Conservation (phyloP, 352 stramenopile genomes). For the Phytopythium ostracodes region DNA sequence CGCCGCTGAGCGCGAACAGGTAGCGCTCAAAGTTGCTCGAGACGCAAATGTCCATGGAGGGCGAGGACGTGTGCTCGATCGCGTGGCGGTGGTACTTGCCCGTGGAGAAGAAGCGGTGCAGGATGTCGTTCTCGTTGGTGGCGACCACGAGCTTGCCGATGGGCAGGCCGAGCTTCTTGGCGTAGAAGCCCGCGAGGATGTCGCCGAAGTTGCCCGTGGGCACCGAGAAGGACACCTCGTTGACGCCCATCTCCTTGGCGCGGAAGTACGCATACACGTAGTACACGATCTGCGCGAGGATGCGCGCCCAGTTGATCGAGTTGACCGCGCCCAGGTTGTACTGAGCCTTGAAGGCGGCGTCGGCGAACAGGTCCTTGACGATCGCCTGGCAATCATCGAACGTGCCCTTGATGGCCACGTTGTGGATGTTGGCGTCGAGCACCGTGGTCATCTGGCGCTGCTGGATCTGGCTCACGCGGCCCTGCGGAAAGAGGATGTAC, state of each 20-base stretch:
- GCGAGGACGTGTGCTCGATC: conserved; percentile 94
- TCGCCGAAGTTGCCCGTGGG: conserved; percentile 99
- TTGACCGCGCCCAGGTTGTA: conserved; percentile 97
- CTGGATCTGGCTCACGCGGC: conserved; percentile 95
- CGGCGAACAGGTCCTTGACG: conserved; percentile 97
- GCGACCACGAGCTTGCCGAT: conserved; percentile 96
- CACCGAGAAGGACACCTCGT: conserved; percentile 93
- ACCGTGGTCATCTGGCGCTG: conserved; percentile 99
- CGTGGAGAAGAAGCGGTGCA: conserved; percentile 97
- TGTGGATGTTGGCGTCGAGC: conserved; percentile 97
- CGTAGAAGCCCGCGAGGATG: conserved; percentile 98
- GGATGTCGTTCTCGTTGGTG: conserved; percentile 99
- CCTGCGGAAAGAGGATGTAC: conserved; percentile 97
- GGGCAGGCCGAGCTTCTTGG: conserved; percentile 90
- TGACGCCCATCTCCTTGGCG: conserved; percentile 57
- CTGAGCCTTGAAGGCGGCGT: conserved; percentile 91
- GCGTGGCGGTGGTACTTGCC: conserved; percentile 94
- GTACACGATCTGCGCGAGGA: conserved; percentile 99
- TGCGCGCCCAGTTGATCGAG: conserved; percentile 99
- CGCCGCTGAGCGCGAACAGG: conserved; percentile 94
- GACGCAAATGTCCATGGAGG: conserved; percentile 99
- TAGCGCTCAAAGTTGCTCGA: conserved; percentile 99
- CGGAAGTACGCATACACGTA: conserved; percentile 99
- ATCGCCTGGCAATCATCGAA: conserved; percentile 99
- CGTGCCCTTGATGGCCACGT: conserved; percentile 92